A percentile compares a stretch with the other conserved stretches of the same genome.
Conservation (phyloP, 1,139 yeast genomes). For the Geotrichum siamense region DNA sequence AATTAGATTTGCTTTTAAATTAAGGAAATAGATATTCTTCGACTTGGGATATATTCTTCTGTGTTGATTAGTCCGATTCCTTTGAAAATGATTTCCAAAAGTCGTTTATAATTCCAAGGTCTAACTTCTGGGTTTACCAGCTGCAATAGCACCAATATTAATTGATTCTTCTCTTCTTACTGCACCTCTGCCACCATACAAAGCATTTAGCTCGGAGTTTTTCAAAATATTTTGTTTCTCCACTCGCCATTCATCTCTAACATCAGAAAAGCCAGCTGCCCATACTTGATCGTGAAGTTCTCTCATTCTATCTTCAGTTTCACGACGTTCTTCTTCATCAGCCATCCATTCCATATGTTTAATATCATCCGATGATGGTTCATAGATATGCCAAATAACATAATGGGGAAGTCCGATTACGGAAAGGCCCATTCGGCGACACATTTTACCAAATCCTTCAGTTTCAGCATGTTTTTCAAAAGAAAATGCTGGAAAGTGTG, state of each 20-base stretch:
- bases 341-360: constrained; percentile 98
- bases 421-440: constrained; percentile 70
- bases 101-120: too few relatives aligned
- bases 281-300: constrained; percentile 69
- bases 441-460: constrained; percentile 84
- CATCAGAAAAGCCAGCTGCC: constrained; percentile 71
- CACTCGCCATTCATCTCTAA: constrained; percentile 56
- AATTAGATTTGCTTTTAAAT: too few relatives aligned
- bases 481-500: constrained; percentile 86
- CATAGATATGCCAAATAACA: constrained; percentile 89
- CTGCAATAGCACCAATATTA: constrained; percentile 15
- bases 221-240: constrained; percentile 63
- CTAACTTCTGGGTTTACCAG: constrained; percentile 1
- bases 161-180: constrained; percentile 2
- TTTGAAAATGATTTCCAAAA: too few relatives aligned
- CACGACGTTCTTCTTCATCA: constrained; percentile 70
- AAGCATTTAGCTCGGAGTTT: constrained; percentile 51
- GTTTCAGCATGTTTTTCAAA: constrained; percentile 90
- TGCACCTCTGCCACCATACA: constrained; percentile 10
- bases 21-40: too few relatives aligned
- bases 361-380: constrained; percentile 78
- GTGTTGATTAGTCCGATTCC: too few relatives aligned
- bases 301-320: constrained; percentile 58
- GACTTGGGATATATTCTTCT: too few relatives aligned
- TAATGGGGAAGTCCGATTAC: constrained; percentile 85